These are phyloP conservation scores for Circinella umbellata DNA, from an alignment of 371 early-diverging fungal genomes.

Conservation along the genomic window DNA sequence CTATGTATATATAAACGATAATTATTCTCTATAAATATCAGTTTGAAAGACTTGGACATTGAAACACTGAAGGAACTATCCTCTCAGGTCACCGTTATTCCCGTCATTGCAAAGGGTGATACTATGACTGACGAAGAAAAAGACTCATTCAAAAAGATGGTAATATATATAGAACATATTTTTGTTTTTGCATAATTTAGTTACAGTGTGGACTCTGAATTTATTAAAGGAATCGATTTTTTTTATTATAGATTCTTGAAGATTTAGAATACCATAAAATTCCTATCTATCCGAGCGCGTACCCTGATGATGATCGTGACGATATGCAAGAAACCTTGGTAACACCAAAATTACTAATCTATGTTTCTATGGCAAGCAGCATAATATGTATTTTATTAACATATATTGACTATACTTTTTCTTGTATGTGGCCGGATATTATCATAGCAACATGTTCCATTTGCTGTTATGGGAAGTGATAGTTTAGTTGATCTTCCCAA, in stretches of 20 bases:
- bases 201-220: too few relatives aligned
- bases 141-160: conserved; percentile 69
- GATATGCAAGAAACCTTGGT: conserved; percentile 67
- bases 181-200: too few relatives aligned
- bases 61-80: conserved; percentile 84
- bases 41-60: conserved; percentile 90
- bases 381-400: too few relatives aligned
- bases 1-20: too few relatives aligned
- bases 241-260: conserved; percentile 55
- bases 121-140: conserved; percentile 72
- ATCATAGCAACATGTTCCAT: conserved; percentile 73
- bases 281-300: conserved; percentile 68
- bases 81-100: conserved; percentile 87
- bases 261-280: conserved; percentile 78
- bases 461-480: conserved; percentile 93
- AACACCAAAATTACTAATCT: too few relatives aligned
- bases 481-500: conserved; percentile 66
- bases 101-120: conserved; percentile 81
- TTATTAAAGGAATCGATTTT: not conserved
- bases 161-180: conserved; percentile 20
- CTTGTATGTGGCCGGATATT: too few relatives aligned
- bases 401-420: too few relatives aligned
- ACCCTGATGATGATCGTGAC: conserved; percentile 64
- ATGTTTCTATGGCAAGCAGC: too few relatives aligned
- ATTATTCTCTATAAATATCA: conserved; percentile 10